Evolutionary conservation across 2,329 filamentous ascomycete genomes (phyloP).

Genomic region (Daldinia eschscholtzii): DNA sequence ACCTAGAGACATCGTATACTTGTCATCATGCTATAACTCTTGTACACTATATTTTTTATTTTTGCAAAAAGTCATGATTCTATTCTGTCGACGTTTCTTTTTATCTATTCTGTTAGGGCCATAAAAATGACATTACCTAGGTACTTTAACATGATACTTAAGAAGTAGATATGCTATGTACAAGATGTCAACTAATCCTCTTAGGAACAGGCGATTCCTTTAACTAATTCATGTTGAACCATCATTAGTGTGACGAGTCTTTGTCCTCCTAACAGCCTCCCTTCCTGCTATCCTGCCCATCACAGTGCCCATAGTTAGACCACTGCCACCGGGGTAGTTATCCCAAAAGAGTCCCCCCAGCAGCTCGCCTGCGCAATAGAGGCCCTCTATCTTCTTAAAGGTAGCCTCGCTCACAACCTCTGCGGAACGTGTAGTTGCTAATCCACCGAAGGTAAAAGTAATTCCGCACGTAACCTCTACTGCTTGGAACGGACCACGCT

Average conservation of each 20-base stretch:
- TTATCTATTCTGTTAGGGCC: not conserved
- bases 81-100: not conserved
- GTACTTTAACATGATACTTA: not conserved
- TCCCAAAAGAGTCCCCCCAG: slow-evolving; percentile 73
- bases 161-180: not conserved
- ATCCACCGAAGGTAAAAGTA: slow-evolving; percentile 76
- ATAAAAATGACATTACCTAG: not conserved
- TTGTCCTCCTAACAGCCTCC: slow-evolving; percentile 49
- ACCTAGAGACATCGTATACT: no score
- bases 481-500: slow-evolving; percentile 69
- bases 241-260: not conserved
- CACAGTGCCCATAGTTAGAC: slow-evolving; percentile 70
- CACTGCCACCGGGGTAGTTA: slow-evolving; percentile 74
- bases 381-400: slow-evolving; percentile 62
- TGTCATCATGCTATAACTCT: no score
- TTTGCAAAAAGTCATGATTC: not conserved
- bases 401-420: slow-evolving; percentile 63
- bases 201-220: not conserved
- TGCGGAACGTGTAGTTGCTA: slow-evolving; percentile 67
- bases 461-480: slow-evolving; percentile 75
- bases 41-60: no score
- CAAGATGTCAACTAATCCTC: not conserved
- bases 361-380: slow-evolving; percentile 75
- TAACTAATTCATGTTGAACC: not conserved
- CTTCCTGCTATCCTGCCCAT: slow-evolving; percentile 60